These are phyloP conservation scores for Phlegmacium glaucopus DNA, from an alignment of 768 basidiomycete species.

Conservation along the genomic window DNA sequence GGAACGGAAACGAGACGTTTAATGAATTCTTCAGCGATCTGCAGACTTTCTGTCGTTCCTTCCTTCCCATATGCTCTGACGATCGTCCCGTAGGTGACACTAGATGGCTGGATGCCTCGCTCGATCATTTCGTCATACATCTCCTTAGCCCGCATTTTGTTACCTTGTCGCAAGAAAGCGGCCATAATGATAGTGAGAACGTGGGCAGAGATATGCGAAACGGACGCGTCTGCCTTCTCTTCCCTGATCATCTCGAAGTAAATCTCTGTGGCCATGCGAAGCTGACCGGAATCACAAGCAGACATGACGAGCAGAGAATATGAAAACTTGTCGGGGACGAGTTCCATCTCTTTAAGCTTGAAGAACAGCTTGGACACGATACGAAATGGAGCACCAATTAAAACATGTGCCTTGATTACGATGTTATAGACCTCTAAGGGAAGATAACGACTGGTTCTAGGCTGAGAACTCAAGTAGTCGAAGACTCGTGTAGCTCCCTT, in stretches of 20 bases:
- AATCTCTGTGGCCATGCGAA: conserved; percentile 63
- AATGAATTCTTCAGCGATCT: conserved; percentile 66
- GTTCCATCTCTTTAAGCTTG: conserved; percentile 41
- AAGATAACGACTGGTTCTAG: conserved; percentile 31
- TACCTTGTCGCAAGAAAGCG: conserved; percentile 58
- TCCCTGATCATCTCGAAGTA: conserved; percentile 63
- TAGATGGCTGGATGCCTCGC: conserved; percentile 62
- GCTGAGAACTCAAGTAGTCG: conserved; percentile 47
- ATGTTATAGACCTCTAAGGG: conserved; percentile 70
- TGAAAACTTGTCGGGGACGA: conserved; percentile 59
- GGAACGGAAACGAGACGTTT: conserved; percentile 41
- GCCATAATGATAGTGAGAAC: conserved; percentile 74
- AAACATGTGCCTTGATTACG: conserved; percentile 79
- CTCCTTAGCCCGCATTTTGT: conserved; percentile 52
- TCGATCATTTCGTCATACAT: conserved; percentile 71
- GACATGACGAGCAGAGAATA: conserved; percentile 78
- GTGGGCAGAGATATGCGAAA: conserved; percentile 47
- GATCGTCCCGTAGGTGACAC: conserved; percentile 67
- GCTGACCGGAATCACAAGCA: conserved; percentile 68
- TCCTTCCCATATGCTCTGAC: conserved; percentile 58
- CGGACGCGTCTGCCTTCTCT: conserved; percentile 31
- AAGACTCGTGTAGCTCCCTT: conserved; percentile 67
- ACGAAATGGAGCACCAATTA: conserved; percentile 73
- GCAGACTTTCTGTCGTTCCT: conserved; percentile 44
- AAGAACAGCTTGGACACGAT: conserved; percentile 62